Base-by-base conservation (phyloP, 148 eudicot genomes). In the Limonium bicolor region DNA sequence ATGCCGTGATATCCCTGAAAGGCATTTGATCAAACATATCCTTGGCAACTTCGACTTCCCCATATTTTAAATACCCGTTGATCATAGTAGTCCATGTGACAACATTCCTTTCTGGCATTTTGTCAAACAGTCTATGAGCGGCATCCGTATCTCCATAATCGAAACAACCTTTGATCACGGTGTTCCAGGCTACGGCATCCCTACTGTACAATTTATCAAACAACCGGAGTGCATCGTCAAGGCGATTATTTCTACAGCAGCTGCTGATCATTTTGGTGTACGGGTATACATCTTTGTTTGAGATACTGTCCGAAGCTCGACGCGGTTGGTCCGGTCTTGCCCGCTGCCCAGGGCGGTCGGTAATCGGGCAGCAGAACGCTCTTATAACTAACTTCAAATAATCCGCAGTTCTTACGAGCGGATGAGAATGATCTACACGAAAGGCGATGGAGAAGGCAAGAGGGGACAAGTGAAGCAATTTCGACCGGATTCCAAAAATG, bases 31-130 rank as follows among this genome's bases (percentile, higher is more conserved):
- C 16, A 35, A 82, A 87, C 75, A 87, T 65, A 10, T 23, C 46
- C 25, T 73, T 60, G 5, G 94, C 96, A 30, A 65, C 54, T 37
- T 70, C 64, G 9, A 74, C 53, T 28, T 13, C 56, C 38, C 94
- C 86, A 50, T 56, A 42, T 34, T 51, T 62, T 58, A 82, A 54
- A 33, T 63, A 82, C 53, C 90, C 88, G 37, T 60, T 61, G 27
- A 87, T 56, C 80, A 77, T 64, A 2, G 90, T 87, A 8, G 96
- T 82, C 80, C 82, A 87, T 28, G 94, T 44, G 45, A 82, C 56
- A 11, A 76, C 80, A 68, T 67, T 82, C 51, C 63, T 71, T 28
- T 65, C 65, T 22, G 76, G 77, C 88, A 82, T 82, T 60, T 62
- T 51, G 20, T 67, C 74, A 39, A 87, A 87, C 31, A 82, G 50